Conservation (phyloP, 495 filamentous ascomycete genomes). For the Elaphomyces granulatus region DNA sequence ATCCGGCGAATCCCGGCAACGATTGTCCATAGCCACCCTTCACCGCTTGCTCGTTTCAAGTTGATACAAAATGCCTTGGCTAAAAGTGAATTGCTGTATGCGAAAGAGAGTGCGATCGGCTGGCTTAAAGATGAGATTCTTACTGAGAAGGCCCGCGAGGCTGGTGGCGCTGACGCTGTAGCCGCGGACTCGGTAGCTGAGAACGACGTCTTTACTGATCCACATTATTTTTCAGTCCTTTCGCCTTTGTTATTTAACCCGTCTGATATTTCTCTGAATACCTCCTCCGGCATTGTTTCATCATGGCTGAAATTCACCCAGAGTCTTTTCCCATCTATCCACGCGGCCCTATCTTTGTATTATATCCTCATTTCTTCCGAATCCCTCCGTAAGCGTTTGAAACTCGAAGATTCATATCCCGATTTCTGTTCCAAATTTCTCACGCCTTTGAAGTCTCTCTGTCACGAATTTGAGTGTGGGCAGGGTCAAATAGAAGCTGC, state of each 20-base stretch:
- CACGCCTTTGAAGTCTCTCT: slow-evolving; percentile 19
- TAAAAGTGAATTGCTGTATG: slow-evolving; percentile 52
- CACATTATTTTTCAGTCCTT: slow-evolving; percentile 38
- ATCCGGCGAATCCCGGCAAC: slow-evolving; percentile 59
- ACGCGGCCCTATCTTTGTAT: slow-evolving; percentile 32
- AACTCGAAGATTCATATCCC: slow-evolving; percentile 24
- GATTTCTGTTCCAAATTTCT: slow-evolving; percentile 29
- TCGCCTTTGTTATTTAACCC: slow-evolving; percentile 24
- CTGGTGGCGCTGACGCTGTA: slow-evolving; percentile 1
- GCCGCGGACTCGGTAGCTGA: slow-evolving; percentile 2
- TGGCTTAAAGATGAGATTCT: slow-evolving; percentile 84
- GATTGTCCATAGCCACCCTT: slow-evolving; percentile 64
- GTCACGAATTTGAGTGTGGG: slow-evolving; percentile 27
- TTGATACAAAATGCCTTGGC: slow-evolving; percentile 72
- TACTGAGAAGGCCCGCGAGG: slow-evolving; percentile 19
- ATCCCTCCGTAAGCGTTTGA: slow-evolving; percentile 16
- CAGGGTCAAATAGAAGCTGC: slow-evolving; percentile 25
- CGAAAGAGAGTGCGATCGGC: slow-evolving; percentile 66
- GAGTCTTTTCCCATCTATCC: slow-evolving; percentile 22
- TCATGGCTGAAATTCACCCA: slow-evolving; percentile 28
- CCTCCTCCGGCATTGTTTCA: slow-evolving; percentile 19
- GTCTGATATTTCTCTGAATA: slow-evolving; percentile 11
- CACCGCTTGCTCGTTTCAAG: slow-evolving; percentile 49
- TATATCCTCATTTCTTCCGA: slow-evolving; percentile 29
- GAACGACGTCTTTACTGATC: slow-evolving; percentile 20